Conservation (phyloP, 768 basidiomycete genomes). For the Macrolepiota albuminosa region DNA sequence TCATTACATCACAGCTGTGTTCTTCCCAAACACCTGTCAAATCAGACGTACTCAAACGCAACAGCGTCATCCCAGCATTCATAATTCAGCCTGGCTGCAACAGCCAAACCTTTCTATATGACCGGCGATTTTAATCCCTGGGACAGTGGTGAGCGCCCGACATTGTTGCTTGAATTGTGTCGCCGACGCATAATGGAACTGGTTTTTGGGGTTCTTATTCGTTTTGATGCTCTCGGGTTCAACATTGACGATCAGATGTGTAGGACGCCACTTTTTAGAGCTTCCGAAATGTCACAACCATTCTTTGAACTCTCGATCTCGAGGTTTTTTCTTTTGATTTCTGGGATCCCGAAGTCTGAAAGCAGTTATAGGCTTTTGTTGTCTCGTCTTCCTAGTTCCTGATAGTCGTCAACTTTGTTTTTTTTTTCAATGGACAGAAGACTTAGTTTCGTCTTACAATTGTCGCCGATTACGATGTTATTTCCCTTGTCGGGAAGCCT, state of each 20-base stretch:
- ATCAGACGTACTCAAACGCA: background rate
- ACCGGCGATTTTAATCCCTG: background rate
- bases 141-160: background rate
- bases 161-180: background rate
- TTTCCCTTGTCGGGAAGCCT: background rate
- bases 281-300: background rate
- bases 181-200: background rate
- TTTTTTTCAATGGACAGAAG: background rate
- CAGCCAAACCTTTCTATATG: background rate
- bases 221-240: background rate
- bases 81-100: background rate
- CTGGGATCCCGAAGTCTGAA: background rate
- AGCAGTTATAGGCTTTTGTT: too few relatives aligned
- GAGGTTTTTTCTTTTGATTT: background rate
- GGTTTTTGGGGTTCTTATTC: background rate
- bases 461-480: background rate
- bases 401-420: background rate
- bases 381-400: too few relatives aligned
- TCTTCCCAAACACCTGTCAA: background rate
- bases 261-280: background rate
- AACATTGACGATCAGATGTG: background rate
- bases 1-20: background rate
- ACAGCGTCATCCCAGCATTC: background rate
- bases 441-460: background rate
- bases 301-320: background rate